Evolutionary conservation across 345 rosid genomes (phyloP).

Genomic region (Lepidium aucheri): DNA sequence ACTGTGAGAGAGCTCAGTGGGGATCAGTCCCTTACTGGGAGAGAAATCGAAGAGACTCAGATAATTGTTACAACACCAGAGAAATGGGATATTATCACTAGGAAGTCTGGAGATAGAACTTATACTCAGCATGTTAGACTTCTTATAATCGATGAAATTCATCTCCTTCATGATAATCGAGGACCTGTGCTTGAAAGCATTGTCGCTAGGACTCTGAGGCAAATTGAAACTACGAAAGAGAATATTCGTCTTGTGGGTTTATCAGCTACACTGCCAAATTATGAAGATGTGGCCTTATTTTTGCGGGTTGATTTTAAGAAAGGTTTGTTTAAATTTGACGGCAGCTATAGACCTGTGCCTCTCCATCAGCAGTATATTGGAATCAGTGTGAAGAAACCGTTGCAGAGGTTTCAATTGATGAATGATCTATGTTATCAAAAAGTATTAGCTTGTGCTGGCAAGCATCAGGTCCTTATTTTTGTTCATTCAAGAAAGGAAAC

Average conservation of each 20-base stretch:
- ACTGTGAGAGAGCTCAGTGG: slow-evolving; percentile 86
- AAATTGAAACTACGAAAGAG: slow-evolving; percentile 78
- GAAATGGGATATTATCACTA: slow-evolving; percentile 91
- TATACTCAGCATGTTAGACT: slow-evolving; percentile 78
- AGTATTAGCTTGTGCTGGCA: slow-evolving; percentile 75
- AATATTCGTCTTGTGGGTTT: slow-evolving; percentile 79
- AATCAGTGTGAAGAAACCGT: slow-evolving; percentile 64
- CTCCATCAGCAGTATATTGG: slow-evolving; percentile 85
- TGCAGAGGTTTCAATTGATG: slow-evolving; percentile 88
- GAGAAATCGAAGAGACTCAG: slow-evolving; percentile 86
- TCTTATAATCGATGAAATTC: slow-evolving; percentile 81
- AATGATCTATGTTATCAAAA: slow-evolving; percentile 83
- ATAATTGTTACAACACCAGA: slow-evolving; percentile 96
- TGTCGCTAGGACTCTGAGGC: slow-evolving; percentile 90
- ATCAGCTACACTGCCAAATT: slow-evolving; percentile 85
- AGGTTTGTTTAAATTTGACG: slow-evolving; percentile 75
- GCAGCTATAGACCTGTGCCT: slow-evolving; percentile 86
- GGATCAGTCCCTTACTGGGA: slow-evolving; percentile 73
- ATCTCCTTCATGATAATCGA: slow-evolving; percentile 83
- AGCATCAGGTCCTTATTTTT: slow-evolving; percentile 86
- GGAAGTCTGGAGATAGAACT: slow-evolving; percentile 86
- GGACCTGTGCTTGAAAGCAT: slow-evolving; percentile 93
- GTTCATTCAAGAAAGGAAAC: slow-evolving; percentile 96
- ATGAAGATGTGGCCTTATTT: slow-evolving; percentile 77
- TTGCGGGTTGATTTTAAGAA: slow-evolving; percentile 50